Percentiles rank a stretch among this genome's conserved stretches.
Conservation (phyloP, 1,284 basidiomycete species). For the Ganoderma sp. region DNA sequence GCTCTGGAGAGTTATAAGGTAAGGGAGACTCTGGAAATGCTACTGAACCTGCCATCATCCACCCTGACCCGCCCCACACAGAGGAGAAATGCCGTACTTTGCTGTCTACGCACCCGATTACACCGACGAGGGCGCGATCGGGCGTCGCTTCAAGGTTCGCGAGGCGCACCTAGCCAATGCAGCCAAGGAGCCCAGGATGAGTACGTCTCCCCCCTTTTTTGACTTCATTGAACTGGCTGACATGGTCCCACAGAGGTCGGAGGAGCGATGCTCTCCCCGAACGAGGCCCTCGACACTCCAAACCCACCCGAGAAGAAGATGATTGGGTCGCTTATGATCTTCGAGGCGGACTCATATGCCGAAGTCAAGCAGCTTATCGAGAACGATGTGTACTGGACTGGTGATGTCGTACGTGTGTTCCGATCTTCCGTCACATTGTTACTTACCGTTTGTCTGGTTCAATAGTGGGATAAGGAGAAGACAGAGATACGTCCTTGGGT, state of each 20-base stretch:
- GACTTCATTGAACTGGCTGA: background rate
- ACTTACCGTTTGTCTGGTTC: too few relatives aligned
- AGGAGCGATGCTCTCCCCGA: conserved; percentile 38
- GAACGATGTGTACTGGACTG: conserved; percentile 36
- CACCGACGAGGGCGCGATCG: conserved; percentile 38
- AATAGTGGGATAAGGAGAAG: too few relatives aligned
- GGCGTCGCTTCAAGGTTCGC: conserved; percentile 41
- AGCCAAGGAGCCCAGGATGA: conserved; percentile 31
- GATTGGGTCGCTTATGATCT: conserved; percentile 38
- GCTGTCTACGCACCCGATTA: conserved; percentile 46
- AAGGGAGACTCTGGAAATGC: too few relatives aligned
- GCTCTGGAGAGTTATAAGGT: background rate
- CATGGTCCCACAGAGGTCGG: conserved; percentile 33
- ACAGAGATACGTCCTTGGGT: too few relatives aligned
- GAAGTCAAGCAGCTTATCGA: conserved; percentile 36
- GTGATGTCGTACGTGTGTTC: conserved; percentile 38
- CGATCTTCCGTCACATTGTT: too few relatives aligned
- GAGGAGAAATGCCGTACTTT: conserved; percentile 35
- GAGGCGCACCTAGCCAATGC: conserved; percentile 38
- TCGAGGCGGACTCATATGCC: conserved; percentile 37
- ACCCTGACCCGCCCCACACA: background rate
- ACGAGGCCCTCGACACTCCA: conserved; percentile 36
- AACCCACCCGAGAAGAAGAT: conserved; percentile 36
- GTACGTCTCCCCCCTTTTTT: conserved; percentile 26
- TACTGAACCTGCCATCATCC: background rate